A percentile compares a stretch with the other conserved stretches of the same genome.
phyloP scores from a whole-genome alignment of 176 grass and related monocot genomes.

The Oryza officinalis region DNA sequence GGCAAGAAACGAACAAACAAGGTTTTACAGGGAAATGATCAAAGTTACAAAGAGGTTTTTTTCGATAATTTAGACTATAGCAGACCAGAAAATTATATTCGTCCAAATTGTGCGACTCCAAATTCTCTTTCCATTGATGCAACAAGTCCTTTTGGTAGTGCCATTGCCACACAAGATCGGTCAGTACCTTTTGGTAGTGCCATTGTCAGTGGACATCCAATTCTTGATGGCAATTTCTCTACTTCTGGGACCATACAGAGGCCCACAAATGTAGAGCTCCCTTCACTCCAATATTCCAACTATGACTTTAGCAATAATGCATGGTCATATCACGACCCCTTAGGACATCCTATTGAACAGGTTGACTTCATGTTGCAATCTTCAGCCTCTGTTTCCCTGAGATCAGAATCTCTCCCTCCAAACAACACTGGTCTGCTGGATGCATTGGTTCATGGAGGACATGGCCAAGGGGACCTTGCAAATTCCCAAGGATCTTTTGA shows the following conservation, averaged over 20 bases:
- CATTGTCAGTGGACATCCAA: slow-evolving; percentile 27
- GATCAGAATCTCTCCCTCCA: slow-evolving; percentile 13
- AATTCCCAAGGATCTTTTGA: slow-evolving; percentile 38
- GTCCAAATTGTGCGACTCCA: slow-evolving; percentile 12
- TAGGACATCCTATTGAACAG: slow-evolving; percentile 20
- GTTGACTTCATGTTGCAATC: slow-evolving; percentile 29
- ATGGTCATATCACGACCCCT: not conserved
- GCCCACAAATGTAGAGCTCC: slow-evolving; percentile 58
- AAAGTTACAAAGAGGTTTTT: slow-evolving; percentile 22
- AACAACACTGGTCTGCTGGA: slow-evolving; percentile 35
- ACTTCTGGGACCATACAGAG: slow-evolving; percentile 43
- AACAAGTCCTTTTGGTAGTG: not conserved
- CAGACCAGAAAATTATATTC: not conserved
- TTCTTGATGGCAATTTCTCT: slow-evolving; percentile 53
- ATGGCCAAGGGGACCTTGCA: not conserved
- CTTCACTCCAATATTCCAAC: slow-evolving; percentile 67
- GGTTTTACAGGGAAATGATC: slow-evolving; percentile 11
- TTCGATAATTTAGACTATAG: slow-evolving; percentile 37
- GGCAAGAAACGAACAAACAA: slow-evolving; percentile 39
- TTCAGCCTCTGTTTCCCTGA: not conserved
- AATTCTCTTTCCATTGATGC: slow-evolving; percentile 2
- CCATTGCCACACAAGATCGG: not conserved
- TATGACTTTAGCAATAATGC: slow-evolving; percentile 24
- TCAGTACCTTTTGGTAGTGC: slow-evolving; percentile 31
- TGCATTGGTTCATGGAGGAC: slow-evolving; percentile 30